Conservation (phyloP, 306 rosid species). For the Pterocarpus santalinus region DNA sequence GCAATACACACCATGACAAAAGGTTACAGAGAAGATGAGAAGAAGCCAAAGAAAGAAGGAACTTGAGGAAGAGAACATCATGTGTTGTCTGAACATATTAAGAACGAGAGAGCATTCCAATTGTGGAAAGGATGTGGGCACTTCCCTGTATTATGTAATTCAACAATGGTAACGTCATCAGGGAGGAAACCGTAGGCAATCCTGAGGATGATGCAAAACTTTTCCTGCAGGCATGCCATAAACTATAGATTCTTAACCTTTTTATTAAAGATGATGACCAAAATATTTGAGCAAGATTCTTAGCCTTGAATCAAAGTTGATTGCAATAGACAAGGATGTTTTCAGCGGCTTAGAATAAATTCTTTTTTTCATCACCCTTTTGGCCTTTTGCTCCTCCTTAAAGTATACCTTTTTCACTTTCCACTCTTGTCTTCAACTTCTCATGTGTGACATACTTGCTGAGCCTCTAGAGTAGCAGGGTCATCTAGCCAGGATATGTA, state of each 20-base stretch:
- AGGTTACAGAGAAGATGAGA: constrained; percentile 57
- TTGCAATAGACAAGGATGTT: constrained; percentile 38
- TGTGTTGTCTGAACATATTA: constrained; percentile 48
- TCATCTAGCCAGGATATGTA: constrained; percentile 37
- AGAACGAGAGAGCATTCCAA: constrained; percentile 53
- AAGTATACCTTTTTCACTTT: constrained; percentile 59
- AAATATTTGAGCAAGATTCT: constrained; percentile 64
- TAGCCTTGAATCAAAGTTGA: constrained; percentile 63
- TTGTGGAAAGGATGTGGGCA: constrained; percentile 48
- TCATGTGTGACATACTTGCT: constrained; percentile 3
- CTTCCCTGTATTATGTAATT: constrained; percentile 54
- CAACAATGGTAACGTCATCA: constrained; percentile 47
- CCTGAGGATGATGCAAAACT: constrained; percentile 57
- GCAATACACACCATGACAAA: constrained; percentile 59
- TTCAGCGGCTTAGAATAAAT: constrained; percentile 65
- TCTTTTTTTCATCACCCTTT: constrained; percentile 63
- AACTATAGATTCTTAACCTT: constrained; percentile 60
- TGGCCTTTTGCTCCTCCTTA: constrained; percentile 58
- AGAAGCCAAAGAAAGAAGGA: constrained; percentile 54
- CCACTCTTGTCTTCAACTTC: constrained; percentile 35
- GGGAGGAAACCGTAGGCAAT: constrained; percentile 38
- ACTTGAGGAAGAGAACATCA: constrained; percentile 48
- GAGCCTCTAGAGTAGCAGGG: constrained; percentile 1
- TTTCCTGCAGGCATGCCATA: constrained; percentile 63
- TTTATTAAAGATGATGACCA: constrained; percentile 32